phyloP scores from a whole-genome alignment of 306 rosid species.

The Rosa persica region DNA sequence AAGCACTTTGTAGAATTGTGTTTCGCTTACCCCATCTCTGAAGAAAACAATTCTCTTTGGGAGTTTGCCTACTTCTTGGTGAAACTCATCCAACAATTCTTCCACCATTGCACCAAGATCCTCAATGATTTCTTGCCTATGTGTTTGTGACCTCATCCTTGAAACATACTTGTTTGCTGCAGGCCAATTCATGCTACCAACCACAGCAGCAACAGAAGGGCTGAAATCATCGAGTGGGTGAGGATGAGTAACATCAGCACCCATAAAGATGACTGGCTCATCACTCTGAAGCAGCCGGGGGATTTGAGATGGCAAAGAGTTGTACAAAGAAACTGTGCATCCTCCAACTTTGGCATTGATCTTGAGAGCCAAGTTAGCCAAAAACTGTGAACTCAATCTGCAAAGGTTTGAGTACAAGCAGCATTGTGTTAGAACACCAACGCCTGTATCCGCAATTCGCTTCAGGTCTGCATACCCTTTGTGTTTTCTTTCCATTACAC shows the following conservation, averaged over 20 bases:
- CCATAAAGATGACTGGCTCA: constrained; percentile 91
- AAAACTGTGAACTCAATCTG: constrained; percentile 77
- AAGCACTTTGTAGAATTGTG: constrained; percentile 80
- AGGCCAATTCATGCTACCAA: constrained; percentile 99
- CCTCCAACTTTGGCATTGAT: constrained; percentile 98
- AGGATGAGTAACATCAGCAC: constrained; percentile 98
- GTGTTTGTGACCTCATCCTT: constrained; percentile 98
- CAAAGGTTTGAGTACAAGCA: constrained; percentile 81
- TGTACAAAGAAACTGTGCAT: constrained; percentile 88
- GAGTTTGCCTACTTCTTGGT: constrained; percentile 69
- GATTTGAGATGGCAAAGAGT: constrained; percentile 82
- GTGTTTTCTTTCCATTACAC: constrained; percentile 92
- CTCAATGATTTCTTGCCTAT: constrained; percentile 85
- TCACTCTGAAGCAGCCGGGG: constrained; percentile 63
- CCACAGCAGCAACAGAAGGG: constrained; percentile 98
- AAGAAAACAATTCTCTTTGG: constrained; percentile 85
- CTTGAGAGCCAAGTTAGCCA: constrained; percentile 92
- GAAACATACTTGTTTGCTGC: constrained; percentile 92
- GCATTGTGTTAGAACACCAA: constrained; percentile 89
- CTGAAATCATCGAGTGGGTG: constrained; percentile 97
- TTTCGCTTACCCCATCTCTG: constrained; percentile 96
- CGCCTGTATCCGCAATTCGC: constrained; percentile 87
- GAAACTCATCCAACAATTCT: constrained; percentile 80
- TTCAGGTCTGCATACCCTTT: constrained; percentile 90
- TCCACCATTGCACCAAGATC: constrained; percentile 85